Evolutionary conservation across 169 alveolate genomes (phyloP).

Genomic region (Plasmodium vivax): DNA sequence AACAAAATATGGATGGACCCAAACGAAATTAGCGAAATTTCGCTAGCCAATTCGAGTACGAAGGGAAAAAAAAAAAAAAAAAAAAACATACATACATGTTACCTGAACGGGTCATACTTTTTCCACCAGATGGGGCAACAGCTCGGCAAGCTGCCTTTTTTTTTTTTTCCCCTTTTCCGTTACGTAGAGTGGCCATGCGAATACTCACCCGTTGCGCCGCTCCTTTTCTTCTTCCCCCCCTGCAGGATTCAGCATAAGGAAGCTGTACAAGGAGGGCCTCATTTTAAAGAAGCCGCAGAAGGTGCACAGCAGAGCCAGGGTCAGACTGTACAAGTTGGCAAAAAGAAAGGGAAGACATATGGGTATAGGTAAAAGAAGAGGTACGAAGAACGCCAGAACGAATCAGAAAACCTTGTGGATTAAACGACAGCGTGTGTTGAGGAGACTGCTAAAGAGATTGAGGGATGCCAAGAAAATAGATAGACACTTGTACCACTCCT

Average conservation of each 20-base stretch:
- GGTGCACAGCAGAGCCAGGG: constrained; percentile 97
- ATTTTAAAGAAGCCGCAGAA: constrained; percentile 96
- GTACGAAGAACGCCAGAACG: constrained; percentile 97
- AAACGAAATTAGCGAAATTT: constrained; percentile 96
- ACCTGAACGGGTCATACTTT: neutral
- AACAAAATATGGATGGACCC: constrained; percentile 99
- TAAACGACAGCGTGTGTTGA: constrained; percentile 98
- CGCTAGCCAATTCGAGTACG: constrained; percentile 97
- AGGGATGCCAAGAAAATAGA: constrained; percentile 97
- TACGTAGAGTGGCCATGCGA: neutral
- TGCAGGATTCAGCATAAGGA: constrained; percentile 91
- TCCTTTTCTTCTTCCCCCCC: neutral
- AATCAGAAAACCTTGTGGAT: constrained; percentile 98
- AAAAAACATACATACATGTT: neutral
- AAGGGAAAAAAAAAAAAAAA: constrained; percentile 7
- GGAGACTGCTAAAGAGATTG: constrained; percentile 96
- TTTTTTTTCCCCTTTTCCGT: neutral
- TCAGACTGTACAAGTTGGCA: constrained; percentile 92
- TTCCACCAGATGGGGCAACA: neutral
- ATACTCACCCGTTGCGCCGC: neutral
- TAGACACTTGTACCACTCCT: constrained; percentile 96
- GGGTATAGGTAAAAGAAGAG: constrained; percentile 98
- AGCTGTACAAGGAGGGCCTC: constrained; percentile 97
- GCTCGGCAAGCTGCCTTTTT: neutral
- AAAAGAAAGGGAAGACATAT: constrained; percentile 97